phyloP scores from a whole-genome alignment of 768 basidiomycete genomes.

The Termitomyces sp. region DNA sequence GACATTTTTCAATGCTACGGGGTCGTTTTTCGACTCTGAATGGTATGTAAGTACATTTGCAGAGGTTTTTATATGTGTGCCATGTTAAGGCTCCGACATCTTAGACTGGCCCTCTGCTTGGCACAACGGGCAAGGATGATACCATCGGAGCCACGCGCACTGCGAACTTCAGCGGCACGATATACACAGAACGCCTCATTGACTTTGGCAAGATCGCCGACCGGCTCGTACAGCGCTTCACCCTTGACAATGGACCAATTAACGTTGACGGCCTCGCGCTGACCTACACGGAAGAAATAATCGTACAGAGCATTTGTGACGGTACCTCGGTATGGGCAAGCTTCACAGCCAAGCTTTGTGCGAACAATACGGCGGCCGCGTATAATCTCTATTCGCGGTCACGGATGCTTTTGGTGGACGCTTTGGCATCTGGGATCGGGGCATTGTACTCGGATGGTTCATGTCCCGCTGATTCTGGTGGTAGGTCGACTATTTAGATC shows the following conservation, averaged over 20 bases:
- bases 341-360: constrained; percentile 3
- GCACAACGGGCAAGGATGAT: background rate
- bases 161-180: background rate
- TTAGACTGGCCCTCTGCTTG: background rate
- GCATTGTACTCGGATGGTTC: background rate
- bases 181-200: background rate
- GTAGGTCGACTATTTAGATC: background rate
- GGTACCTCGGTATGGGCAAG: constrained; percentile 1
- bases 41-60: constrained; percentile 1
- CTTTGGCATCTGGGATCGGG: background rate
- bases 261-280: background rate
- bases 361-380: background rate
- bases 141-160: background rate
- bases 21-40: background rate
- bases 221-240: background rate
- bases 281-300: constrained; percentile 3
- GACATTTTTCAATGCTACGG: background rate
- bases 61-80: background rate
- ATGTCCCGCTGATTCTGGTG: background rate
- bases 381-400: background rate
- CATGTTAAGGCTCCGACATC: background rate
- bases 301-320: constrained; percentile 2
- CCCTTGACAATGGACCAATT: background rate
- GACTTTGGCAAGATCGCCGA: background rate
- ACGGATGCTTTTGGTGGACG: background rate